Conservation (phyloP, 2,329 filamentous ascomycete genomes). For the Dothideomycetes sp. region DNA sequence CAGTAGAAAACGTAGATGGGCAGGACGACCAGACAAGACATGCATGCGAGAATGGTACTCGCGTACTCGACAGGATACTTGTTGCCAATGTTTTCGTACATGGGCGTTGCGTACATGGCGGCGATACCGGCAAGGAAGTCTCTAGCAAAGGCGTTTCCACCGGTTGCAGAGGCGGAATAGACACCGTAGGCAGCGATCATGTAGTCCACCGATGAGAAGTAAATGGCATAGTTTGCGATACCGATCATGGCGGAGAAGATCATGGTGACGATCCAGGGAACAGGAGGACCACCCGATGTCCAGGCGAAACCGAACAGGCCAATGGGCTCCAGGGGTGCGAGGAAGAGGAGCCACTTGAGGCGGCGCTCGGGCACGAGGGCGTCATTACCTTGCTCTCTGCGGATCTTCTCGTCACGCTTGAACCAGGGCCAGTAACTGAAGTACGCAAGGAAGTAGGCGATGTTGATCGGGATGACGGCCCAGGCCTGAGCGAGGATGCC, state of each 20-base stretch:
- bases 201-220: conserved; percentile 36
- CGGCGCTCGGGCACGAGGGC: conserved; percentile 52
- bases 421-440: conserved; percentile 43
- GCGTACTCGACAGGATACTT: conserved; percentile 32
- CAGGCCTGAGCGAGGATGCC: conserved; percentile 45
- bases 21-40: conserved; percentile 40
- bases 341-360: conserved; percentile 53
- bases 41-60: conserved; percentile 40
- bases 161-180: conserved; percentile 63
- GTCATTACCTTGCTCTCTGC: conserved; percentile 29
- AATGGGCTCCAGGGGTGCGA: conserved; percentile 50
- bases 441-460: conserved; percentile 57
- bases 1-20: conserved; percentile 47
- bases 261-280: conserved; percentile 59
- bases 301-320: conserved; percentile 62
- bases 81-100: conserved; percentile 19
- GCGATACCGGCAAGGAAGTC: conserved; percentile 65
- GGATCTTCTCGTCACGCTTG: conserved; percentile 40
- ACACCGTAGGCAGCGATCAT: conserved; percentile 64
- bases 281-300: conserved; percentile 45
- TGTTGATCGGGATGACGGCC: conserved; percentile 45
- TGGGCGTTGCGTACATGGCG: conserved; percentile 54
- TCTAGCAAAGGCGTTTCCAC: conserved; percentile 63
- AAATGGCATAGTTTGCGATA: conserved; percentile 48
- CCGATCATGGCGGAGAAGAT: conserved; percentile 56